phyloP scores from a whole-genome alignment of 2,329 filamentous ascomycete genomes.

The Cryoendolithus antarcticus region DNA sequence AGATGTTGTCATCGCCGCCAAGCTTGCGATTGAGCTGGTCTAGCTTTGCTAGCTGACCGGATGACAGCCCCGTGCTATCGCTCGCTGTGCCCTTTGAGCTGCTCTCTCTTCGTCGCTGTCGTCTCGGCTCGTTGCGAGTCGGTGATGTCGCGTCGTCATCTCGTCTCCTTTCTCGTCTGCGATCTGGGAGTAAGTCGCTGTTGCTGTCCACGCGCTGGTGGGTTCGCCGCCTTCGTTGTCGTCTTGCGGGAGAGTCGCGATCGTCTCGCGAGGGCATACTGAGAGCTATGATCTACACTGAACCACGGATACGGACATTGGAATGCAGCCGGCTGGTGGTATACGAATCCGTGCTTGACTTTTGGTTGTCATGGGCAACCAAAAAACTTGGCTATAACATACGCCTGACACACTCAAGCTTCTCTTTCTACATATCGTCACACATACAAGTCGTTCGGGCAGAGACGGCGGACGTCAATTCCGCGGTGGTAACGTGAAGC shows the following conservation, averaged over 20 bases:
- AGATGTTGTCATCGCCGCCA: constrained; percentile 30
- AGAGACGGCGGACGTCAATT: too few species aligned
- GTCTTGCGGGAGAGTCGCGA: constrained; percentile 16
- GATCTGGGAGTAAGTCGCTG: constrained; percentile 14
- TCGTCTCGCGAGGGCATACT: constrained; percentile 3
- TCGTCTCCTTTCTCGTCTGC: constrained; percentile 1
- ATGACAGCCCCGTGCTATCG: constrained; percentile 30
- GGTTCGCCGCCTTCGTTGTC: constrained; percentile 19
- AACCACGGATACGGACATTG: too few species aligned
- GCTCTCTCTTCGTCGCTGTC: constrained; percentile 1
- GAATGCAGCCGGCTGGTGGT: too few species aligned
- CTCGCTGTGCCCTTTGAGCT: constrained; percentile 1
- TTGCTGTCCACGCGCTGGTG: constrained; percentile 25
- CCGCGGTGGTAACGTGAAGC: too few species aligned
- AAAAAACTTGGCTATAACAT: too few species aligned
- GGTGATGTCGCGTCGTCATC: constrained; percentile 2
- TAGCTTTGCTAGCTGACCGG: constrained; percentile 52
- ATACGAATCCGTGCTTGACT: too few species aligned
- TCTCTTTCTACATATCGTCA: too few species aligned
- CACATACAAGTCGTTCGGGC: too few species aligned
- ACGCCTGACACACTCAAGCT: too few species aligned
- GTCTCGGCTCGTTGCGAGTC: constrained; percentile 1
- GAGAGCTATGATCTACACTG: background rate
- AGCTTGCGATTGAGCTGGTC: constrained; percentile 50
- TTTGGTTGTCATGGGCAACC: too few species aligned